A percentile compares a stretch with the other conserved stretches of the same genome.
These are phyloP conservation scores for Paramecium primaurelia DNA, from an alignment of 73 alveolate species.

Conservation along the genomic window DNA sequence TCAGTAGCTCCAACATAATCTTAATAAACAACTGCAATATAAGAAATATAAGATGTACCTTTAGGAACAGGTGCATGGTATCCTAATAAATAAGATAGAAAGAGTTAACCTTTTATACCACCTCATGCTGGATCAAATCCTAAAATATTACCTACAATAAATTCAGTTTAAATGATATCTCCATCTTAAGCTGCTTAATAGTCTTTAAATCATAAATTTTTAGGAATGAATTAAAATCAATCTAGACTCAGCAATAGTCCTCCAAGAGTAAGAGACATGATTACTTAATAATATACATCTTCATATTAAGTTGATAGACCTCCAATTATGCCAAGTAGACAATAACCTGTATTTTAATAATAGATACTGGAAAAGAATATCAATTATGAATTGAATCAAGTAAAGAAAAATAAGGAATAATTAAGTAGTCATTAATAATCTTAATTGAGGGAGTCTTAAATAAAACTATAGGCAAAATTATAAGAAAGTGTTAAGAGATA, in stretches of 20 bases:
- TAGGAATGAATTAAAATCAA: not conserved
- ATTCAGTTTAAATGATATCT: not conserved
- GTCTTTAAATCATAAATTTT: not conserved
- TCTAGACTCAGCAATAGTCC: not conserved
- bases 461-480: not conserved
- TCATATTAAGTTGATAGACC: not conserved
- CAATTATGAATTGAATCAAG: not conserved
- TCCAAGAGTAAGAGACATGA: not conserved
- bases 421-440: not conserved
- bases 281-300: not conserved
- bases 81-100: not conserved
- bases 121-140: constrained; percentile 5
- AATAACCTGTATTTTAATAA: not conserved
- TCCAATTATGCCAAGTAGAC: not conserved
- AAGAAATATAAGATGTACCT: not conserved
- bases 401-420: not conserved
- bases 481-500: not conserved
- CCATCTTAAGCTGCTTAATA: not conserved
- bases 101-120: not conserved
- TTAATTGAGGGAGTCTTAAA: not conserved
- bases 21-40: not conserved
- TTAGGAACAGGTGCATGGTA: not conserved
- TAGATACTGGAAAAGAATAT: not conserved
- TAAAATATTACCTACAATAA: not conserved
- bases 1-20: not conserved